These are phyloP conservation scores for Ustulina deusta DNA, from an alignment of 2,329 filamentous ascomycete species.

Conservation along the genomic window DNA sequence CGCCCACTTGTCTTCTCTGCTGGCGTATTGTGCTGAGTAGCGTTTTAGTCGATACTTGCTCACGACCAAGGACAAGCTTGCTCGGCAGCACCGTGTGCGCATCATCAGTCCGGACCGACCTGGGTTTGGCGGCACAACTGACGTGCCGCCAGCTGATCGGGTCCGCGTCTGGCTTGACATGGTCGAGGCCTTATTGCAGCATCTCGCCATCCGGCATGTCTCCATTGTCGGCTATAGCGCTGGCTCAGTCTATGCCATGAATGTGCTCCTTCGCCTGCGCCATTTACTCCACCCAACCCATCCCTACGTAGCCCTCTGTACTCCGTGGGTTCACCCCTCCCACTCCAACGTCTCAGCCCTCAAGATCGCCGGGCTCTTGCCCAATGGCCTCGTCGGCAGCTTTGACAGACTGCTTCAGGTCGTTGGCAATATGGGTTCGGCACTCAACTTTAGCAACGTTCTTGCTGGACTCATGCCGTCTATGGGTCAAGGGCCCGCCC, in stretches of 20 bases:
- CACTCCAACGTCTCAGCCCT: constrained; percentile 39
- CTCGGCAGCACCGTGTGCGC: constrained; percentile 50
- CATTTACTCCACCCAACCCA: constrained; percentile 42
- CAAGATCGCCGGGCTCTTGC: constrained; percentile 34
- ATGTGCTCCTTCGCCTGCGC: constrained; percentile 42
- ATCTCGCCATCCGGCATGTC: constrained; percentile 50
- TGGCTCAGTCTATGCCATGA: constrained; percentile 43
- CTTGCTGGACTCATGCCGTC: constrained; percentile 29
- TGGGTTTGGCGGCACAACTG: constrained; percentile 53
- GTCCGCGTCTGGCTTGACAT: constrained; percentile 50
- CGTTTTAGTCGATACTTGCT: constrained; percentile 47
- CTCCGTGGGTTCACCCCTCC: constrained; percentile 42
- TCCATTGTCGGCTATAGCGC: constrained; percentile 42
- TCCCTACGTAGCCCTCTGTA: constrained; percentile 43
- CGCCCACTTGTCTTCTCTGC: too few relatives aligned
- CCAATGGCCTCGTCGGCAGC: constrained; percentile 36
- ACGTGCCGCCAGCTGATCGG: constrained; percentile 40
- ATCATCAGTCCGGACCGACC: constrained; percentile 53
- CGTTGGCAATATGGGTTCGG: constrained; percentile 26
- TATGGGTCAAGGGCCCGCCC: neutral
- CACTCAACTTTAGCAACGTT: constrained; percentile 35
- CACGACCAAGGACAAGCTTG: constrained; percentile 51
- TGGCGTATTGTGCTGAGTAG: constrained; percentile 5
- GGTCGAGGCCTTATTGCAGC: constrained; percentile 50
- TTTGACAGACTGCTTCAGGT: constrained; percentile 34